These are phyloP conservation scores for Coleophoma eucalyptorum DNA, from an alignment of 2,329 filamentous ascomycete genomes.

Conservation along the genomic window DNA sequence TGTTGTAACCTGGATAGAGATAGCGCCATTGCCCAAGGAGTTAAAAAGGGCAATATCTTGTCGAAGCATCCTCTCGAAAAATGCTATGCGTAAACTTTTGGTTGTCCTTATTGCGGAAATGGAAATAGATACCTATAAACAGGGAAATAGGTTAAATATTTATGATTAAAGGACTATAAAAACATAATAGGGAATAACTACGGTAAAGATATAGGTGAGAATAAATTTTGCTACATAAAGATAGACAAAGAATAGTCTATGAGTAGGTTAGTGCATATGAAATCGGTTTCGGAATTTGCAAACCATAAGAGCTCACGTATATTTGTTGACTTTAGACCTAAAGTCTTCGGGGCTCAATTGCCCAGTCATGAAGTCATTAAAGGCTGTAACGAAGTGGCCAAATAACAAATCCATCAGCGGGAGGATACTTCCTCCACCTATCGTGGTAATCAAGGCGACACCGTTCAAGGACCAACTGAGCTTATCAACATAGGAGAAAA, in stretches of 20 bases:
- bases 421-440: conserved; percentile 37
- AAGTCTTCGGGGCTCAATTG: conserved; percentile 28
- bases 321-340: conserved; percentile 13
- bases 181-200: background rate
- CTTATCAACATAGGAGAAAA: background rate
- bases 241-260: conserved; percentile 39
- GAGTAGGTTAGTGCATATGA: background rate
- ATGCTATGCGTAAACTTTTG: conserved; percentile 20
- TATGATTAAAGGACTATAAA: background rate
- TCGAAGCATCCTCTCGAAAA: conserved; percentile 27
- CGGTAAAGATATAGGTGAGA: conserved; percentile 37
- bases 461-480: background rate
- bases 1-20: conserved; percentile 42
- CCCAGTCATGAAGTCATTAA: conserved; percentile 15
- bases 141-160: background rate
- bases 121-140: conserved; percentile 26
- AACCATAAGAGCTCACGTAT: conserved; percentile 2
- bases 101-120: conserved; percentile 41
- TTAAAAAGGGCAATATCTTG: conserved; percentile 57
- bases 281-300: background rate
- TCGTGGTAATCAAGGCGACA: conserved; percentile 3
- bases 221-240: conserved; percentile 47
- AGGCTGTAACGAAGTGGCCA: conserved; percentile 17
- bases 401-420: conserved; percentile 49
- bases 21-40: conserved; percentile 34